Conservation (phyloP, 2,329 filamentous ascomycete species). For the Cordyceps javanica region DNA sequence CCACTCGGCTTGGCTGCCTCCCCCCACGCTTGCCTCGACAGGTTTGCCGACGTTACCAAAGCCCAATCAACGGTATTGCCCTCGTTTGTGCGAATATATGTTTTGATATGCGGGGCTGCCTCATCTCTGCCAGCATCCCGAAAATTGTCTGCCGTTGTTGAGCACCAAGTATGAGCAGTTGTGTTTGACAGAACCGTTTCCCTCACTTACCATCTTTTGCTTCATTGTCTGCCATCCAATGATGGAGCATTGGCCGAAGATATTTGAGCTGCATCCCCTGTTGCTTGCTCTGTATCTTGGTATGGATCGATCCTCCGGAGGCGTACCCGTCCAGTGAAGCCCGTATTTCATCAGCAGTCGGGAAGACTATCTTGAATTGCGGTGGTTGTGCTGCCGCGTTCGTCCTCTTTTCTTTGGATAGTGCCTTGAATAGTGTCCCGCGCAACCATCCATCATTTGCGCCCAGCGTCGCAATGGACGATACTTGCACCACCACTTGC, state of each 20-base stretch:
- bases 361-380: slow-evolving; percentile 69
- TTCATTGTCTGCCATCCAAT: slow-evolving; percentile 63
- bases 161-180: neutral
- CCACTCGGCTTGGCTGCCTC: slow-evolving; percentile 49
- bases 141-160: neutral
- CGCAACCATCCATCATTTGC: slow-evolving; percentile 65
- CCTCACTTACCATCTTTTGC: neutral
- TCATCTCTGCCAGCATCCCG: slow-evolving; percentile 55
- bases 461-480: slow-evolving; percentile 76
- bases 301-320: slow-evolving; percentile 76
- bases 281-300: slow-evolving; percentile 62
- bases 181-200: neutral
- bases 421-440: slow-evolving; percentile 51
- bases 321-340: slow-evolving; percentile 69
- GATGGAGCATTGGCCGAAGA: slow-evolving; percentile 62
- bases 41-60: slow-evolving; percentile 81
- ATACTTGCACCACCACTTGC: slow-evolving; percentile 60
- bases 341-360: slow-evolving; percentile 72
- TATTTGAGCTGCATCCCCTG: slow-evolving; percentile 72
- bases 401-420: slow-evolving; percentile 23
- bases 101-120: slow-evolving; percentile 85
- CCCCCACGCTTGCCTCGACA: slow-evolving; percentile 88
- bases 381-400: slow-evolving; percentile 29
- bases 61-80: slow-evolving; percentile 67
- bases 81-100: slow-evolving; percentile 64